Conservation (phyloP, 495 filamentous ascomycete genomes). For the Halenospora varia region DNA sequence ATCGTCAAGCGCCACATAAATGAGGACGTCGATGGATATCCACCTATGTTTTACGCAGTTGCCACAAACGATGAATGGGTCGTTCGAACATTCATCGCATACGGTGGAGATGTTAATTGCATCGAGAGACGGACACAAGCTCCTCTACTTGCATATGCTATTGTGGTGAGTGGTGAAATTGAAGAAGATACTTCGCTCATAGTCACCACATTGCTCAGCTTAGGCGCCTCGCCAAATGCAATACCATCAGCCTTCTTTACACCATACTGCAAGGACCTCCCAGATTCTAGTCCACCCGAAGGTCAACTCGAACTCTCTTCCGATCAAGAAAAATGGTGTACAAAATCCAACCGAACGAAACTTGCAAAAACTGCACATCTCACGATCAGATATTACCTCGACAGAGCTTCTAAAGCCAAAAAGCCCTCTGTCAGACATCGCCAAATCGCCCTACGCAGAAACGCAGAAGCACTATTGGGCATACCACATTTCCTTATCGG, state of each 20-base stretch:
- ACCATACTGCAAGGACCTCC: conserved; percentile 24
- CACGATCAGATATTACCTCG: conserved; percentile 41
- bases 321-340: conserved; percentile 18
- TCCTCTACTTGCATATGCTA: conserved; percentile 42
- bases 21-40: conserved; percentile 28
- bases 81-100: conserved; percentile 31
- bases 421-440: conserved; percentile 27
- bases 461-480: conserved; percentile 33
- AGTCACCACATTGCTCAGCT: conserved; percentile 31
- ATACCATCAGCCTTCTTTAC: conserved; percentile 31
- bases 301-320: conserved; percentile 2
- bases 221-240: conserved; percentile 29
- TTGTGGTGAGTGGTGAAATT: conserved; percentile 27
- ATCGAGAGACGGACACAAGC: conserved; percentile 24
- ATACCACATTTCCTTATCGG: conserved; percentile 43
- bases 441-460: conserved; percentile 31
- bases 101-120: conserved; percentile 33
- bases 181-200: conserved; percentile 32
- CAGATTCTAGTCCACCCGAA: conserved; percentile 7
- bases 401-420: conserved; percentile 27
- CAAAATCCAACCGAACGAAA: conserved; percentile 1
- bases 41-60: conserved; percentile 41
- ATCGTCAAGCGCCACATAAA: conserved; percentile 27
- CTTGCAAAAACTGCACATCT: conserved; percentile 37
- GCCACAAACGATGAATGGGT: conserved; percentile 35